phyloP scores from a whole-genome alignment of 805 yeast genomes.

The Candida argentea region DNA sequence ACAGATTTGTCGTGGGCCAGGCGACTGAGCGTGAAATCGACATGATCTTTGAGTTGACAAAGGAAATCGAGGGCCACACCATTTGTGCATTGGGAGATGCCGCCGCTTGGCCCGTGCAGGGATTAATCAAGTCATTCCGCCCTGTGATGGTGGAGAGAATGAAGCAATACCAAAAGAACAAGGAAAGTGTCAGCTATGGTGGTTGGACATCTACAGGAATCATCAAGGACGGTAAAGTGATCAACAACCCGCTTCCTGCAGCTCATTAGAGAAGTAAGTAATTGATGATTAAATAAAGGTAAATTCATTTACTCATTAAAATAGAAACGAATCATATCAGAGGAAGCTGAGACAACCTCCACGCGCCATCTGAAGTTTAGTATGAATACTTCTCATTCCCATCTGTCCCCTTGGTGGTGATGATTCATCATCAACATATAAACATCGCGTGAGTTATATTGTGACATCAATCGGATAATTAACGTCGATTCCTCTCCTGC shows the following conservation, averaged over 20 bases:
- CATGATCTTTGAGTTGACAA: slow-evolving; percentile 72
- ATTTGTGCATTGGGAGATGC: slow-evolving; percentile 92
- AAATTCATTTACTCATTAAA: slow-evolving; percentile 3
- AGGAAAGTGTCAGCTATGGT: slow-evolving; percentile 47
- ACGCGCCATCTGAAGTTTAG: too few species aligned
- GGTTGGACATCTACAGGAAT: slow-evolving; percentile 66
- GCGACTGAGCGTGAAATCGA: slow-evolving; percentile 77
- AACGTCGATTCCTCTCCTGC: too few species aligned
- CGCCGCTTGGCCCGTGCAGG: slow-evolving; percentile 91
- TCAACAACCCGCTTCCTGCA: slow-evolving; percentile 48
- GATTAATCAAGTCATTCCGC: slow-evolving; percentile 74
- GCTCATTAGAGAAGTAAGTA: slow-evolving; percentile 20
- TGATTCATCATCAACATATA: too few species aligned
- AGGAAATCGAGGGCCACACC: slow-evolving; percentile 85
- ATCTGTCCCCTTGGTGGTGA: too few species aligned
- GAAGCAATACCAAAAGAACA: slow-evolving; percentile 44
- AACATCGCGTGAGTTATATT: too few species aligned
- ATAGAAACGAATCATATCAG: background rate
- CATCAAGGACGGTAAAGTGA: slow-evolving; percentile 53
- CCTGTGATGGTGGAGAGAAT: slow-evolving; percentile 76
- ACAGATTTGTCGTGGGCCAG: slow-evolving; percentile 68
- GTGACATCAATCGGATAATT: too few species aligned
- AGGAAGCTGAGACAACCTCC: too few species aligned
- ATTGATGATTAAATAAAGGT: slow-evolving; percentile 5
- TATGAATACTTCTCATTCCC: too few species aligned